These are phyloP conservation scores for Populus tremula DNA, from an alignment of 345 rosid genomes.

Conservation along the genomic window DNA sequence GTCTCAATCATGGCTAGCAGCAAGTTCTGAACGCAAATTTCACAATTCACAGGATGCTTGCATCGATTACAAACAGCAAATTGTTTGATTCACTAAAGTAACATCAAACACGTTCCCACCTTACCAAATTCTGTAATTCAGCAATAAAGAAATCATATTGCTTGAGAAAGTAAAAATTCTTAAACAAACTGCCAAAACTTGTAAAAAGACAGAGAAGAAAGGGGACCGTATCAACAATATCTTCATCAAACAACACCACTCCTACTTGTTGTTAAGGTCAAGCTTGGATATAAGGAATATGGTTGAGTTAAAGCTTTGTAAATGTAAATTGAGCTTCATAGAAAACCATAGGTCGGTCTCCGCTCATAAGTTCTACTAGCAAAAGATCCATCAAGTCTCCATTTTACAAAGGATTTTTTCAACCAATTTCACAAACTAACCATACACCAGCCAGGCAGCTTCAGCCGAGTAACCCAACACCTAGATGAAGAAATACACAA, in stretches of 20 bases:
- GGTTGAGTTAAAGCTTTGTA: neutral
- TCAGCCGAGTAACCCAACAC: conserved; percentile 21
- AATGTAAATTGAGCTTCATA: conserved; percentile 1
- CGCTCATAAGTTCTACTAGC: conserved; percentile 2
- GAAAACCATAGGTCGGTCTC: conserved; percentile 2
- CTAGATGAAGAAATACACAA: conserved; percentile 9
- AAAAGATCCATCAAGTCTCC: conserved; percentile 20
- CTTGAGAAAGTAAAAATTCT: conserved; percentile 18
- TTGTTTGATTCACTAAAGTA: conserved; percentile 25
- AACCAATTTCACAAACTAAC: conserved; percentile 19
- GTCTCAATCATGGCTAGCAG: conserved; percentile 5
- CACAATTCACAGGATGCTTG: conserved; percentile 1
- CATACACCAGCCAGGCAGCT: conserved; percentile 2
- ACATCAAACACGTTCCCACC: conserved; percentile 35
- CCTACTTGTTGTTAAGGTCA: neutral
- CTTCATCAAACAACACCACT: neutral
- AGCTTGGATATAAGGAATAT: neutral
- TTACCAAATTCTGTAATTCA: conserved; percentile 43
- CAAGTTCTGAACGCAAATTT: neutral
- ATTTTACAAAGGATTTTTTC: conserved; percentile 22
- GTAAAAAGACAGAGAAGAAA: neutral
- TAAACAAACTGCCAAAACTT: conserved; percentile 16
- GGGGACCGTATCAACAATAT: neutral
- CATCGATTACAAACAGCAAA: neutral
- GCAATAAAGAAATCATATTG: conserved; percentile 32